phyloP scores from a whole-genome alignment of 2,329 filamentous ascomycete genomes.

The Pseudocercospora fuligena region DNA sequence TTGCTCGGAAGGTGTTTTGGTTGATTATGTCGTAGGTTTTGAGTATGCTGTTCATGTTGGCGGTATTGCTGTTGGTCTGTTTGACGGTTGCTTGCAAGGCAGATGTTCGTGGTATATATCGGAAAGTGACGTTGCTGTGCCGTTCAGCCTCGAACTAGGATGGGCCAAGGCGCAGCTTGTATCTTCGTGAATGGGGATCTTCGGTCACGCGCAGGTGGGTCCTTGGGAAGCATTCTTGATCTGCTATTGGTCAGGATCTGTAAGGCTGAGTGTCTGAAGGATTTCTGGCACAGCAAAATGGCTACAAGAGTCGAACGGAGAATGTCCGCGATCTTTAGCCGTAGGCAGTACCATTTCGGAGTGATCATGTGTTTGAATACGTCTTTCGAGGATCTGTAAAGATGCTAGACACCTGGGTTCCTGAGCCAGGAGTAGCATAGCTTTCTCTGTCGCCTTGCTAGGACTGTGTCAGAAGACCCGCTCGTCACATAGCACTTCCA shows the following conservation, averaged over 20 bases:
- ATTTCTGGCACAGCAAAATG: not conserved
- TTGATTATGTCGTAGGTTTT: slow-evolving; percentile 17
- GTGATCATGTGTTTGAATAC: too few relatives aligned
- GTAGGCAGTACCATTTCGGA: not conserved
- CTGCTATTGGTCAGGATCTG: not conserved
- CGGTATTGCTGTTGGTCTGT: not conserved
- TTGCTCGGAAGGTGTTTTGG: slow-evolving; percentile 11
- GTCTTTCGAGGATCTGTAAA: too few relatives aligned
- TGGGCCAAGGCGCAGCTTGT: not conserved
- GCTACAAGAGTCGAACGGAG: not conserved
- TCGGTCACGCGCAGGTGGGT: not conserved
- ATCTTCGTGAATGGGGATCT: not conserved
- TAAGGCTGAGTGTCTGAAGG: not conserved
- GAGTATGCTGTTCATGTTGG: not conserved
- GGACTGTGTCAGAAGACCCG: too few relatives aligned
- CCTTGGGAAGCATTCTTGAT: not conserved
- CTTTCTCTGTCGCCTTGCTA: too few relatives aligned
- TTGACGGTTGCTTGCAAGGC: not conserved
- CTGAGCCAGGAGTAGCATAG: too few relatives aligned
- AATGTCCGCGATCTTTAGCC: not conserved
- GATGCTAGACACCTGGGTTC: too few relatives aligned
- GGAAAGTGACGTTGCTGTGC: not conserved
- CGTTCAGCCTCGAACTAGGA: not conserved
- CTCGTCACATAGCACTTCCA: too few relatives aligned
- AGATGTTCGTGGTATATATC: not conserved